Percentiles rank a stretch among this genome's conserved stretches.
Evolutionary conservation across 2,329 filamentous ascomycete species (phyloP).

Genomic region (Aureobasidium sp.): DNA sequence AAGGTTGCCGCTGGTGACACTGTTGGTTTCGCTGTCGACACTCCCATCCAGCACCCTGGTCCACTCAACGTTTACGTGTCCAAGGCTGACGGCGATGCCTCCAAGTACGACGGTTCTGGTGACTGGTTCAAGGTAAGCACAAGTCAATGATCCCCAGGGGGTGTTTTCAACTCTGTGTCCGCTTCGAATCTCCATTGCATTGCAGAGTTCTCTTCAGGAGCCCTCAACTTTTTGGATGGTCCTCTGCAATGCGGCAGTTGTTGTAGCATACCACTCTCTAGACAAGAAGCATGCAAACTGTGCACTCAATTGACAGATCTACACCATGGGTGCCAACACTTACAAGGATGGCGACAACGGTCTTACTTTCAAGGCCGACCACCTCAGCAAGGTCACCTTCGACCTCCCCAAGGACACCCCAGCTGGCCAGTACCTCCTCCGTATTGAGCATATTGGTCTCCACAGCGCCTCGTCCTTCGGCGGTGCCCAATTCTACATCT

Average conservation of each 20-base stretch:
- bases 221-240: too few relatives aligned
- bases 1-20: conserved; percentile 11
- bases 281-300: too few relatives aligned
- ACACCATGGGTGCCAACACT: conserved; percentile 13
- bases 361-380: conserved; percentile 38
- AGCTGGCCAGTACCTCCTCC: conserved; percentile 47
- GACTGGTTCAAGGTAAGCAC: conserved; percentile 27
- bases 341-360: conserved; percentile 38
- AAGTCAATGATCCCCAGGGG: too few relatives aligned
- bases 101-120: conserved; percentile 34
- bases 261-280: too few relatives aligned
- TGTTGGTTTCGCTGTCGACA: conserved; percentile 20
- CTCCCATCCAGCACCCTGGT: conserved; percentile 20
- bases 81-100: conserved; percentile 36
- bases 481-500: conserved; percentile 35
- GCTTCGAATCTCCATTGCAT: too few relatives aligned
- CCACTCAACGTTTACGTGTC: conserved; percentile 21
- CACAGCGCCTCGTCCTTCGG: conserved; percentile 43
- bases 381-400: conserved; percentile 25
- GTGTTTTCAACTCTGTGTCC: too few relatives aligned
- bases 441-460: conserved; percentile 47
- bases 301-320: conserved; percentile 24
- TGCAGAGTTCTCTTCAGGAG: too few relatives aligned
- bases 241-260: too few relatives aligned
- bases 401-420: conserved; percentile 44